Evolutionary conservation across 2,329 filamentous ascomycete species (phyloP).

Genomic region (Botrytis tulipae): DNA sequence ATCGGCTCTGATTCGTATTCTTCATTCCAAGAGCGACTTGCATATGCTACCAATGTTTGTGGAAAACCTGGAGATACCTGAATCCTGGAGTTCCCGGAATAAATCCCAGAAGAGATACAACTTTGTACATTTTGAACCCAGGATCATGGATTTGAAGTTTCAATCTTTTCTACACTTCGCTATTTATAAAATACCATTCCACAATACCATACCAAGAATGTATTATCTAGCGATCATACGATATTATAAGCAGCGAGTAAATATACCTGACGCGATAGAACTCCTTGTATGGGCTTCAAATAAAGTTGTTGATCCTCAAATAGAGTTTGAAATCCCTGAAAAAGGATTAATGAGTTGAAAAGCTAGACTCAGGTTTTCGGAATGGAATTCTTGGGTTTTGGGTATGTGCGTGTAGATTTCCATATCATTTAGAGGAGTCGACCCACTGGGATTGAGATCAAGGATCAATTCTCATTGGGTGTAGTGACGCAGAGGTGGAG

Average conservation of each 20-base stretch:
- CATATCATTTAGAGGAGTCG: not conserved
- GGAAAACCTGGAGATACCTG: not conserved
- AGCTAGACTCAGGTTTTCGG: not conserved
- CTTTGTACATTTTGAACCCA: not conserved
- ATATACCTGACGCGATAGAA: not conserved
- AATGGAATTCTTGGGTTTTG: not conserved
- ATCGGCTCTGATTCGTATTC: too few relatives aligned
- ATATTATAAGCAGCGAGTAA: not conserved
- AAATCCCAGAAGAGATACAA: not conserved
- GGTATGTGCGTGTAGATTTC: not conserved
- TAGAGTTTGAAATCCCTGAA: constrained; percentile 6
- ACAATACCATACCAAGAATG: not conserved
- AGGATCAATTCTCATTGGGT: not conserved
- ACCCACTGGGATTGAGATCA: not conserved
- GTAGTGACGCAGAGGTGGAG: not conserved
- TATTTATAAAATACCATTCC: too few relatives aligned
- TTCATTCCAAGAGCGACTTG: not conserved
- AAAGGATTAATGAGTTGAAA: not conserved
- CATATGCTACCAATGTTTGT: not conserved
- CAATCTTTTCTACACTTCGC: not conserved
- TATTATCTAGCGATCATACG: not conserved
- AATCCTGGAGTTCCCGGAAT: not conserved
- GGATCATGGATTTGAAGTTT: not conserved
- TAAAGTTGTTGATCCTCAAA: not conserved
- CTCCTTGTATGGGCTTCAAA: not conserved